These are phyloP conservation scores for Ceratocystis smalleyi DNA, from an alignment of 2,329 filamentous ascomycete genomes.

Conservation along the genomic window DNA sequence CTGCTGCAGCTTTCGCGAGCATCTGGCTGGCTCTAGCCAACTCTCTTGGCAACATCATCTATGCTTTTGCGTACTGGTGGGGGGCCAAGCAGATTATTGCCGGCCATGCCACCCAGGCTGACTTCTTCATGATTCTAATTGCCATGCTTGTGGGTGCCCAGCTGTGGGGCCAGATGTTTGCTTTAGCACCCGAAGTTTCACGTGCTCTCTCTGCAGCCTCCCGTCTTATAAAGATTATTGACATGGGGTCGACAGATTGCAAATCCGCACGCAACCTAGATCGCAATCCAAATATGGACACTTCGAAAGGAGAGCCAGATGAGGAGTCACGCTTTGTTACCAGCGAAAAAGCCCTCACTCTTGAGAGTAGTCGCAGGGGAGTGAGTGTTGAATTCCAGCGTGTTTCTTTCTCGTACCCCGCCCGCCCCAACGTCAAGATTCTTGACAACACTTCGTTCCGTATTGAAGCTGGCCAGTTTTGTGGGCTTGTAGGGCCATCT, in stretches of 20 bases:
- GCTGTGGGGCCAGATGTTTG: constrained; percentile 59
- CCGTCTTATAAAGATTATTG: constrained; percentile 38
- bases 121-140: constrained; percentile 62
- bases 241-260: constrained; percentile 25
- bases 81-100: constrained; percentile 53
- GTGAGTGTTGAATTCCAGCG: constrained; percentile 37
- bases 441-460: constrained; percentile 40
- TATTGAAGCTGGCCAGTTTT: constrained; percentile 44
- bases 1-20: constrained; percentile 37
- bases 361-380: constrained; percentile 21
- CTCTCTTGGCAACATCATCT: constrained; percentile 49
- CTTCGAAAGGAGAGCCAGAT: constrained; percentile 22
- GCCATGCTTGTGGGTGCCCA: constrained; percentile 58
- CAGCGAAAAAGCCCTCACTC: background rate
- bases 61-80: constrained; percentile 70
- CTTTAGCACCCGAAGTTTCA: constrained; percentile 58
- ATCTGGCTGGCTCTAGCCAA: constrained; percentile 46
- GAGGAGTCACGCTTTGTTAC: constrained; percentile 24
- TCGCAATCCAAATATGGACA: constrained; percentile 19
- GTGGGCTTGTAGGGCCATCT: constrained; percentile 48
- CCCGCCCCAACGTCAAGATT: constrained; percentile 41
- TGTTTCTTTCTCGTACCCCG: constrained; percentile 51
- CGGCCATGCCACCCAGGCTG: constrained; percentile 45
- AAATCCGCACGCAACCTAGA: constrained; percentile 15
- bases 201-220: constrained; percentile 46